Percentiles rank a stretch among this genome's conserved stretches.
Evolutionary conservation across 805 yeast genomes (phyloP).

Genomic region (Lachancea fermentati): DNA sequence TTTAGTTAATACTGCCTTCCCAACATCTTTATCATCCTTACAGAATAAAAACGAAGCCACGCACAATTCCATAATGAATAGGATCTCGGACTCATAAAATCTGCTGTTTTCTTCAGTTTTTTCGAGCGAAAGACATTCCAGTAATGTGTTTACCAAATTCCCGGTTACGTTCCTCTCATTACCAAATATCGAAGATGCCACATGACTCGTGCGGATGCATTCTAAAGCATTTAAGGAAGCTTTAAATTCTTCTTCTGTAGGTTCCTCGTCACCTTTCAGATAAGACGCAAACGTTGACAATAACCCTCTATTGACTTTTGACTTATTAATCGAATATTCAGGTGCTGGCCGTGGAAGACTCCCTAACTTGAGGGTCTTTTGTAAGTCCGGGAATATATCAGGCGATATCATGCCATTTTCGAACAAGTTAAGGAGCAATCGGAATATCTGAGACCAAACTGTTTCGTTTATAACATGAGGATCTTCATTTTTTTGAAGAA

Average conservation of each 20-base stretch:
- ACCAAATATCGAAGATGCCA: conserved; percentile 50
- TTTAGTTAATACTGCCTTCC: conserved; percentile 18
- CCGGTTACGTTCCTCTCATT: conserved; percentile 34
- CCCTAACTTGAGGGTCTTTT: conserved; percentile 47
- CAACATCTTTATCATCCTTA: conserved; percentile 31
- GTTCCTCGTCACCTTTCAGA: conserved; percentile 92
- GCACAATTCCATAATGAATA: conserved; percentile 44
- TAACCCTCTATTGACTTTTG: conserved; percentile 69
- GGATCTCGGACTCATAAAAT: conserved; percentile 40
- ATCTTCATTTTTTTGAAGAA: conserved; percentile 54
- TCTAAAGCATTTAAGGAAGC: conserved; percentile 77
- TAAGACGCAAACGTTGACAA: conserved; percentile 89
- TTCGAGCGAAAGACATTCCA: conserved; percentile 34
- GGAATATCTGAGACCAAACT: conserved; percentile 58
- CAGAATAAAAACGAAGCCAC: conserved; percentile 27
- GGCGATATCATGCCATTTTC: conserved; percentile 70
- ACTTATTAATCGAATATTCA: conserved; percentile 55
- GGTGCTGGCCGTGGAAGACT: conserved; percentile 60
- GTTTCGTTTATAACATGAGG: conserved; percentile 33
- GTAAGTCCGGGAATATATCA: conserved; percentile 58
- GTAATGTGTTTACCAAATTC: conserved; percentile 31
- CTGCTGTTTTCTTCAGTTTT: conserved; percentile 30
- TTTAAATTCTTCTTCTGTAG: conserved; percentile 88
- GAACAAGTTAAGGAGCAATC: conserved; percentile 57
- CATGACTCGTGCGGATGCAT: conserved; percentile 67